A percentile compares a stretch with the other conserved stretches of the same genome.
These are phyloP conservation scores for Mucor circinelloides DNA, from an alignment of 371 early-diverging fungal genomes.

Conservation along the genomic window DNA sequence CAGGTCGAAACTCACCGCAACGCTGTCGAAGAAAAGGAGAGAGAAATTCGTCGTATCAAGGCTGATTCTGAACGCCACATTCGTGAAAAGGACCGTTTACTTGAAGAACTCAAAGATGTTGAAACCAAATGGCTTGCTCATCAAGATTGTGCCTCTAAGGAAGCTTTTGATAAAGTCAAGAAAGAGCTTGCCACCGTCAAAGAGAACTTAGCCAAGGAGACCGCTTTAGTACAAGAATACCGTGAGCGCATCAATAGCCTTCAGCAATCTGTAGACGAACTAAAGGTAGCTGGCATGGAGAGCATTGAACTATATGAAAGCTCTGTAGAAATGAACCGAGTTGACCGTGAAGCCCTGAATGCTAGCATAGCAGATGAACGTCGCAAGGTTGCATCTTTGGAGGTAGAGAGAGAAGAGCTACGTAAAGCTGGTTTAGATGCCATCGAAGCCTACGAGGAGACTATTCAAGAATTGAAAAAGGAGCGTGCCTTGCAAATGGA, in stretches of 20 bases:
- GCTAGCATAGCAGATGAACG: slow-evolving; percentile 44
- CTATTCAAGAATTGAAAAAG: slow-evolving; percentile 41
- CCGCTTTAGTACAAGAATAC: slow-evolving; percentile 27
- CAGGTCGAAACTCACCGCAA: slow-evolving; percentile 51
- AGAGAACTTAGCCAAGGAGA: slow-evolving; percentile 33
- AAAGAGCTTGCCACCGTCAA: slow-evolving; percentile 31
- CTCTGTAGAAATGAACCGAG: slow-evolving; percentile 49
- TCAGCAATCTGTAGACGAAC: slow-evolving; percentile 46
- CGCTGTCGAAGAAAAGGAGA: slow-evolving; percentile 50
- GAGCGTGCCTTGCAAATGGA: slow-evolving; percentile 24
- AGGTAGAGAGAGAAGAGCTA: slow-evolving; percentile 23
- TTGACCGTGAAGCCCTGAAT: slow-evolving; percentile 53
- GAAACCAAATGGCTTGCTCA: slow-evolving; percentile 42
- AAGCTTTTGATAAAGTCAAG: slow-evolving; percentile 41
- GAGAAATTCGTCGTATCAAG: slow-evolving; percentile 46
- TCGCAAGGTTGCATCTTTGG: slow-evolving; percentile 27
- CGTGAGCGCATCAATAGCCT: slow-evolving; percentile 32
- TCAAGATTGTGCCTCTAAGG: slow-evolving; percentile 38
- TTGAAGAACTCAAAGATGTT: slow-evolving; percentile 42
- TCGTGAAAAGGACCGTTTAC: slow-evolving; percentile 45
- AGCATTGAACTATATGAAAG: slow-evolving; percentile 58
- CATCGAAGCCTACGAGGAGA: slow-evolving; percentile 26
- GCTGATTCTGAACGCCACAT: slow-evolving; percentile 43
- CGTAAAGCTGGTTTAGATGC: slow-evolving; percentile 29
- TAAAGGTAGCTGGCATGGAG: slow-evolving; percentile 57